Evolutionary conservation across 352 stramenopile species (phyloP).

Genomic region (Phytophthora brassicae): DNA sequence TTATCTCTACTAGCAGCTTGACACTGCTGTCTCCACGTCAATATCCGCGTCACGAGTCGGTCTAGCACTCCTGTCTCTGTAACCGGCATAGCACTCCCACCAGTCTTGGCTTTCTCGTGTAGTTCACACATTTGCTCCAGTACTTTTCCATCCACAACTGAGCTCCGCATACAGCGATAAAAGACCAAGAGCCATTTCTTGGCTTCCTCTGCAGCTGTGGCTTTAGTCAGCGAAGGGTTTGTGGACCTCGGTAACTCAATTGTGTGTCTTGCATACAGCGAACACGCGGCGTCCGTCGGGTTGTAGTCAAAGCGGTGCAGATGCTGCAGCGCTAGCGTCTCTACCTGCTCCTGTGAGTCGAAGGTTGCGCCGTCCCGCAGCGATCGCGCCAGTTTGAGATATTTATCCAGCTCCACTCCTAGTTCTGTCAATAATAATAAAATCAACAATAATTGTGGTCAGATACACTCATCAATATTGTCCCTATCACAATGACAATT

Average conservation of each 20-base stretch:
- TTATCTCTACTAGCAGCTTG: constrained; percentile 26
- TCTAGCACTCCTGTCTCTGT: constrained; percentile 65
- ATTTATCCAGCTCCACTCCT: constrained; percentile 71
- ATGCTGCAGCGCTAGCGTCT: constrained; percentile 67
- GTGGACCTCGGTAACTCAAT: constrained; percentile 59
- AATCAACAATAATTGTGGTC: constrained; percentile 1
- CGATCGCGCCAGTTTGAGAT: constrained; percentile 73
- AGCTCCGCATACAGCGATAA: constrained; percentile 59
- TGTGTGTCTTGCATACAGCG: constrained; percentile 79
- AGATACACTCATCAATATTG: background rate
- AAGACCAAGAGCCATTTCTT: constrained; percentile 65
- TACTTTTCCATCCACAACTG: constrained; percentile 36
- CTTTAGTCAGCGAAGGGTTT: constrained; percentile 13
- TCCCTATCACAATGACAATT: background rate
- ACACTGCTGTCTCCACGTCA: constrained; percentile 51
- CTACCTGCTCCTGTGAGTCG: constrained; percentile 77
- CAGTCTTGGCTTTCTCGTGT: constrained; percentile 30
- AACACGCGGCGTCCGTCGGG: constrained; percentile 70
- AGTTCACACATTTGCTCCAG: constrained; percentile 52
- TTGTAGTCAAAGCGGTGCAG: constrained; percentile 87
- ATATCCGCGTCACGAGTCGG: constrained; percentile 53
- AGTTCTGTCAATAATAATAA: constrained; percentile 36
- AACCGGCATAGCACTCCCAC: constrained; percentile 26
- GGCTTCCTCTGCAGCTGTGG: constrained; percentile 39
- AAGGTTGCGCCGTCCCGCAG: constrained; percentile 80